Evolutionary conservation across 192 early-diverging fungal species (phyloP), one percentile per base, ranked within the genome.

Genomic region (Backusella australiensis): DNA sequence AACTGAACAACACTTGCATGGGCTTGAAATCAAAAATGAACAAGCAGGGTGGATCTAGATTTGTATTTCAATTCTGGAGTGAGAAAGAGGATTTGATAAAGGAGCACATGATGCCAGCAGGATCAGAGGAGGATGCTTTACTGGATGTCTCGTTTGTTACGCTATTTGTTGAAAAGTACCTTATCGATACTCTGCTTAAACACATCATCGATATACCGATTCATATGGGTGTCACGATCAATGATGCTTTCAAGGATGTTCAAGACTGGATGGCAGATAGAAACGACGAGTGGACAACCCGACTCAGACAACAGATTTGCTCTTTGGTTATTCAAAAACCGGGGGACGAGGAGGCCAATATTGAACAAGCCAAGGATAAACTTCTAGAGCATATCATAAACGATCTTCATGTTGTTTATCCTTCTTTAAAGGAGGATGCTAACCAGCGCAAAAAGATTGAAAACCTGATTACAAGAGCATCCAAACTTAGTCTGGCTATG

Each of bases 131-230:
- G 56, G 76, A 77, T 46, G 80, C 75, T 34, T 81, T 78, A 44
- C 73, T 78, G 1, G 82, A 83, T 26, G 80, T 77, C 4, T 73
- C 80, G 23, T 78, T 80, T 39, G 70, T 83, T 34, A 81, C 82
- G 39, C 81, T 86, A 77, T 83, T 83, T 44, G 23, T 81, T 68
- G 85, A 86, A 77, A 86, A 83, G 71, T 82, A 76, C 39, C 76
- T 86, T 46, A 78, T 84, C 72, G 85, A 86, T 41, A 73, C 70
- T 17, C 34, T 86, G 38, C 59, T 83, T 23, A 65, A 81, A 29
- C 42, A 79, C 32, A 80, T 86, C 52, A 82, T 86, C 42, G 56
- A 81, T 52, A 76, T 75, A 8, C 85, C 85, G 2, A 73, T 86
- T 35, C 81, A 86, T 39, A 78, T 86, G 34, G 85, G 85, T 15